Conservation (phyloP, 2,329 filamentous ascomycete species). For the Sarocladiaceae sp. region DNA sequence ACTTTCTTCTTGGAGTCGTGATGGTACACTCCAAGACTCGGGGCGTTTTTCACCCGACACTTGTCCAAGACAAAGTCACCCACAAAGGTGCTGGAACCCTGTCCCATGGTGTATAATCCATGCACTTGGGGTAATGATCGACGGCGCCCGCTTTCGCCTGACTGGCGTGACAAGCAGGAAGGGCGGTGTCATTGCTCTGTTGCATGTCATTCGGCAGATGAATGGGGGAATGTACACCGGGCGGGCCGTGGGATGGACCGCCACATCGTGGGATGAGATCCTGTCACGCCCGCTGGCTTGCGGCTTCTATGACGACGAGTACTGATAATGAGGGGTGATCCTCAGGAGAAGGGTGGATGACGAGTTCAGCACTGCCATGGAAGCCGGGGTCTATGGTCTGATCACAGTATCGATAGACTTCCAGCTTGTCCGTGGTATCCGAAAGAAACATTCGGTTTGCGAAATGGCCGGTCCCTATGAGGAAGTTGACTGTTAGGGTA, state of each 20-base stretch:
- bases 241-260: neutral
- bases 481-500: too few species aligned
- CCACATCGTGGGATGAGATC: too few species aligned
- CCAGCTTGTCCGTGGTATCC: neutral
- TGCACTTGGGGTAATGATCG: conserved; percentile 1
- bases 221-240: neutral
- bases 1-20: too few species aligned
- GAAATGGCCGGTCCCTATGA: too few species aligned
- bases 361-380: neutral
- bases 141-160: conserved; percentile 4
- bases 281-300: too few species aligned
- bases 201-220: neutral
- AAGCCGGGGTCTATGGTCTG: neutral
- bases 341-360: neutral
- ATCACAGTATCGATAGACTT: too few species aligned
- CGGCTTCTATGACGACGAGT: conserved; percentile 4
- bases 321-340: neutral
- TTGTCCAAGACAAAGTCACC: neutral
- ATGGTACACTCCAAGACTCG: too few species aligned
- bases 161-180: neutral
- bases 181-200: neutral
- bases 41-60: too few species aligned
- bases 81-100: too few species aligned
- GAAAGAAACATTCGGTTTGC: too few species aligned
- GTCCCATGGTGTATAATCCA: too few species aligned